Base-by-base conservation (phyloP, 345 rosid genomes). In the Arabis hirsuta region DNA sequence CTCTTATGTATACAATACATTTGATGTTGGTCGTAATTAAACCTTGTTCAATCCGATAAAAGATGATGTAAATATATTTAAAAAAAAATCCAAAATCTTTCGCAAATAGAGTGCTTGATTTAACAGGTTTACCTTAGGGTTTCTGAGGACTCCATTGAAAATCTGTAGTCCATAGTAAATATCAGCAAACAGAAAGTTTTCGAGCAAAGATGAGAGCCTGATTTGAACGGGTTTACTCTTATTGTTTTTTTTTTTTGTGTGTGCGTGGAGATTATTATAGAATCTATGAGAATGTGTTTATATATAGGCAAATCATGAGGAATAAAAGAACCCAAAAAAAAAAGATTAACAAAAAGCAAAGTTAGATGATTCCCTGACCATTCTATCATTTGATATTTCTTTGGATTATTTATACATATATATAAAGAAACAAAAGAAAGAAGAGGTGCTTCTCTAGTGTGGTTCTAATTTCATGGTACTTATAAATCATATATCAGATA, bases 111-210 rank as follows among this genome's bases (percentile, higher is more conserved):
- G 19, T 12, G 24, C 24, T 22, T 22, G 24, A 22, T 22, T 22
- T 22, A 22, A 22, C 24, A 22, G 24, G 24, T 22, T 22, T 70
- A 70, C 74, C 74, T 70, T 59, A 7, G n/a, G 48, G 67, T 26
- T 50, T 70, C 74, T 38, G 51, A 59, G 51, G 67, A 48, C 13
- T 70, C 74, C 74, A 41, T 16, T 60, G 59, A 50, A 32, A 50
- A 51, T 59, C 31, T 59, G 52, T 59, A 38, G 41, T 59, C 67
- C 67, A 59, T 59, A 26, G 31, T 20, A 38, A 39, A 70, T 26
- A 38, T 27, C 7, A 60, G 42, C 26, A 39, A 60, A 12, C 24
- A 45, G 4, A 45, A 12, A 20, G 2, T 10, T 11, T 57, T 24
- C 7, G 38, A 24, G 71, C n/a, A n/a, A 13, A 12, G 64, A 27